A percentile compares a stretch with the other conserved stretches of the same genome.
phyloP scores from a whole-genome alignment of 2,329 filamentous ascomycete genomes.

The Gremmenia infestans region DNA sequence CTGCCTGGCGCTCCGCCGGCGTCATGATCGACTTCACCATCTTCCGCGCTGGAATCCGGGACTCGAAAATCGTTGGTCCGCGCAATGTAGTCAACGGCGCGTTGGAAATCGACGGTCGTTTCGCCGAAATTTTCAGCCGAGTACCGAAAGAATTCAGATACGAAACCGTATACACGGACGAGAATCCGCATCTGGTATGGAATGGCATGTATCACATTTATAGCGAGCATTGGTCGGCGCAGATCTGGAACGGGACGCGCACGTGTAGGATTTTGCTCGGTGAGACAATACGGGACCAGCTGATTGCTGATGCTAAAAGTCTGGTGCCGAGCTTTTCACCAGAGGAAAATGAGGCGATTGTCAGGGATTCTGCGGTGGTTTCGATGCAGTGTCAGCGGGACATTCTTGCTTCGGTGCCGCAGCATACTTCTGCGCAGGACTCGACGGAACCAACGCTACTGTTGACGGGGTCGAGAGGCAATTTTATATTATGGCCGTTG shows the following conservation, averaged over 20 bases:
- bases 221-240: slow-evolving; percentile 23
- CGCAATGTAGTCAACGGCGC: slow-evolving; percentile 22
- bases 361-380: slow-evolving; percentile 4
- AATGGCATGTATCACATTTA: slow-evolving; percentile 28
- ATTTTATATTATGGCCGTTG: slow-evolving; percentile 26
- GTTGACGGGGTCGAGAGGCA: slow-evolving; percentile 15
- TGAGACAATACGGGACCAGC: slow-evolving; percentile 20
- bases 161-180: slow-evolving; percentile 20
- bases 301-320: slow-evolving; percentile 8
- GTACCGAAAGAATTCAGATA: slow-evolving; percentile 20
- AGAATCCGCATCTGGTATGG: slow-evolving; percentile 23
- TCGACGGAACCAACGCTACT: background rate
- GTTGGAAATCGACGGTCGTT: slow-evolving; percentile 3
- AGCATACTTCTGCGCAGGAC: slow-evolving; percentile 9
- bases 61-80: slow-evolving; percentile 30
- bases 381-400: slow-evolving; percentile 20
- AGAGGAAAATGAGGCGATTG: slow-evolving; percentile 8
- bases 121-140: slow-evolving; percentile 11
- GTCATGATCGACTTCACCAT: slow-evolving; percentile 31
- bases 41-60: slow-evolving; percentile 7
- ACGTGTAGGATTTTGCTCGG: slow-evolving; percentile 23
- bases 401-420: slow-evolving; percentile 27
- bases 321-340: slow-evolving; percentile 9
- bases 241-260: slow-evolving; percentile 27
- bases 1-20: slow-evolving; percentile 38